Base-by-base conservation (phyloP, 1,284 basidiomycete species). In the Sanguinoderma infundibulare region DNA sequence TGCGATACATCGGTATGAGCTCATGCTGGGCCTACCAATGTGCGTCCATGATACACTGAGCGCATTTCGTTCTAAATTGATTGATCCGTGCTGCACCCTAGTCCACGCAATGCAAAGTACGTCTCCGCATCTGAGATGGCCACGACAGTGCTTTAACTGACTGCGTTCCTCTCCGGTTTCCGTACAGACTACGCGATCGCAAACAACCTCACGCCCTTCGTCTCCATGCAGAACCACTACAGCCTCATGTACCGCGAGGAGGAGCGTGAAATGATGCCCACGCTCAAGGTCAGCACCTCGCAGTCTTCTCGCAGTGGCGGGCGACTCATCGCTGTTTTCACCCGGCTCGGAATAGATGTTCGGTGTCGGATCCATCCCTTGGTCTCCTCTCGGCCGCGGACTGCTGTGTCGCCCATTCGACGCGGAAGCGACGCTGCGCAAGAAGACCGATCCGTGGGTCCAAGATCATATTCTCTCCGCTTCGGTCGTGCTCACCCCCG, bases 191-290 rank as follows among this genome's bases (percentile, higher is more conserved):
- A 75, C 49, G 73, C 71, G 12, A 74, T 74, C 55, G 61, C 58
- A 9, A 74, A 82, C 69, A 72, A 72, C 50, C 73, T 81, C 40
- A 82, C 80, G 20, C 79, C 77, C 1, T 83, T 82, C 73, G 78
- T 83, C 70, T 78, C 77, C n/a, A 84, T 85, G 83, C 84, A 86
- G 65, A 81, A 82, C 69, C 81, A 77, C 52, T 73, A 78, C 64
- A 74, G 62, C 28, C 63, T 77, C 26, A 53, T 76, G 12, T 83
- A 83, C 61, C 75, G 82, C 51, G 82, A 83, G 64, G 81, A 82
- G 64, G 81, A 81, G 66, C 70, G 80, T 17, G 81, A 83, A 69
- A 83, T 83, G 80, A 76, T 79, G 58, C 81, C 82, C 12, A 70
- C 50, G 28, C 56, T 67, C 17, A 62, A 65, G 59, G 53, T 60